Evolutionary conservation across 2,329 filamentous ascomycete genomes (phyloP), one percentile per base, ranked within the genome.

Genomic region (Dothideomycetidae sp.): DNA sequence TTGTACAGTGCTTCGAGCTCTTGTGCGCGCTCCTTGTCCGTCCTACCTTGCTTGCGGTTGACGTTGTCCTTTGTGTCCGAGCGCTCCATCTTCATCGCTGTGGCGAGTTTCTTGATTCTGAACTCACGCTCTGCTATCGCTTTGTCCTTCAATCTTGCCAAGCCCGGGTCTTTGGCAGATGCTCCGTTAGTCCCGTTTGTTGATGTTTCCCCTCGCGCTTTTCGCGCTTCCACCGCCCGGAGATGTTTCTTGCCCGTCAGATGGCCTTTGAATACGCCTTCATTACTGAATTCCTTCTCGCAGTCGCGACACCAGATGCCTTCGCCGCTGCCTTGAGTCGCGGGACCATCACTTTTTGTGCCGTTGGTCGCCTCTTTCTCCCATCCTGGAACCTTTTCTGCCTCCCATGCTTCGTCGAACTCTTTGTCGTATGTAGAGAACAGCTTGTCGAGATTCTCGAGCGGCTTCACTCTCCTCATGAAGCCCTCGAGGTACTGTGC

Each of bases 11-110:
- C 85, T 38, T 93, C 86, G 10, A 94, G 71, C 56, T 98, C 92
- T 59, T 93, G 83, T 52, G 92, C 81, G 10, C 90, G 79, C 58
- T 98, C 90, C 19, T 85, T 78, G 54, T 96, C 88, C 3, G 90
- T 98, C 85, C 98, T 93, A 46, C 88, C 88, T 56, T 92, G 84
- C 58, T 84, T 90, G 36, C 90, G 81, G 67, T 98, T 92, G 9
- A 96, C 85, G 52, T 98, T 96, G 50, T 90, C 79, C 33, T 81
- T 74, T 0, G 90, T 96, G 52, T 93, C 88, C 56, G 80, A 73
- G 40, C 88, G 79, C 54, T 93, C 83, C 10, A 79, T 81, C 54
- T 81, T 78, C 74, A 98, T 90, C 3, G 81, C 74, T 33, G 77
- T 71, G 7, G 83, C 75, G 5, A 98, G 68, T 37, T 79, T 80